Evolutionary conservation across 768 basidiomycete genomes (phyloP).

Genomic region (Macrolepiota fuliginosa): DNA sequence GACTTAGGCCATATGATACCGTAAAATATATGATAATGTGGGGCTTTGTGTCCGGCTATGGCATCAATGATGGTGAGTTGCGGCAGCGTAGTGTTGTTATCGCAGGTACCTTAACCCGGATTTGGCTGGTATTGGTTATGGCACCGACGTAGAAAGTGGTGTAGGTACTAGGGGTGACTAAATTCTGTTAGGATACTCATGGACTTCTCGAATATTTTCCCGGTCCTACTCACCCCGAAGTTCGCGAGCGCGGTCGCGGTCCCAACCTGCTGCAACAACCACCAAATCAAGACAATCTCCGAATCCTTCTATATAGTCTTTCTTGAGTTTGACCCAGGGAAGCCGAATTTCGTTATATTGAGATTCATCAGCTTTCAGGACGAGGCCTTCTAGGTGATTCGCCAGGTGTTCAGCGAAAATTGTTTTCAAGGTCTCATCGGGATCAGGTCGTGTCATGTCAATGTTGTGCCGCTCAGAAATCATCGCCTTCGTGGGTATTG

Average conservation of each 20-base stretch:
- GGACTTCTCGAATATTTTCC: not conserved
- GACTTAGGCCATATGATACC: slow-evolving; percentile 69
- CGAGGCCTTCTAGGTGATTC: slow-evolving; percentile 62
- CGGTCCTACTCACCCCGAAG: slow-evolving; percentile 55
- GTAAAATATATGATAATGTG: slow-evolving; percentile 76
- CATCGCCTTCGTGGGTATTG: slow-evolving; percentile 59
- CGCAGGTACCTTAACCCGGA: slow-evolving; percentile 32
- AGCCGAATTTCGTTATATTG: slow-evolving; percentile 59
- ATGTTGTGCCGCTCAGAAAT: slow-evolving; percentile 58
- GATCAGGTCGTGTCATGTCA: slow-evolving; percentile 26
- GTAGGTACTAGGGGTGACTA: slow-evolving; percentile 68
- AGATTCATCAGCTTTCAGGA: slow-evolving; percentile 74
- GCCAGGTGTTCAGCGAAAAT: slow-evolving; percentile 54
- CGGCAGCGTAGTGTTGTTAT: not conserved
- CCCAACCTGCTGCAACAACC: slow-evolving; percentile 77
- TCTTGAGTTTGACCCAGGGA: slow-evolving; percentile 88
- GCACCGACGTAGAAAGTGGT: slow-evolving; percentile 84
- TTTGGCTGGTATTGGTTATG: slow-evolving; percentile 46
- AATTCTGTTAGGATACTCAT: not conserved
- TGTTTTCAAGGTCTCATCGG: slow-evolving; percentile 27
- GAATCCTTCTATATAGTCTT: slow-evolving; percentile 83
- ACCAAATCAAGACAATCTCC: slow-evolving; percentile 82
- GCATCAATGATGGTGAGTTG: not conserved
- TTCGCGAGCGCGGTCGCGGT: slow-evolving; percentile 72
- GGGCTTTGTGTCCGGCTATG: slow-evolving; percentile 44